Evolutionary conservation across 768 basidiomycete genomes (phyloP).

Genomic region (Leccinum subgranulosum): DNA sequence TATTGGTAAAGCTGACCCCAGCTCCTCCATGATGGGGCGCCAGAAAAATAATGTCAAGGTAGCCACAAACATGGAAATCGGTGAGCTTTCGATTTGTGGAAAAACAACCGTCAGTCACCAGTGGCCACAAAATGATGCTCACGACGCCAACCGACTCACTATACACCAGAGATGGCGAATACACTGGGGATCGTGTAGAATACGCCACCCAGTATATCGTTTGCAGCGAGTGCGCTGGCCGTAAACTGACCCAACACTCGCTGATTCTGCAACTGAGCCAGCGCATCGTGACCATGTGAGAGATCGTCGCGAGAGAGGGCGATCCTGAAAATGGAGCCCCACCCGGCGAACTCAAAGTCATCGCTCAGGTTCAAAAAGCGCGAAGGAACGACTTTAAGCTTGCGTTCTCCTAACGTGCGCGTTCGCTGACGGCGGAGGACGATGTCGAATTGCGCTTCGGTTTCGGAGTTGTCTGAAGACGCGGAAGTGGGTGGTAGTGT

Average conservation of each 20-base stretch:
- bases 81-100: constrained; percentile 44
- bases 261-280: constrained; percentile 31
- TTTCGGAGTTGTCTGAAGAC: constrained; percentile 22
- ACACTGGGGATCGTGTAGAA: constrained; percentile 71
- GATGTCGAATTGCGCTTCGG: constrained; percentile 49
- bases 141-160: constrained; percentile 39
- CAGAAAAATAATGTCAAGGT: constrained; percentile 63
- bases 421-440: constrained; percentile 59
- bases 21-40: constrained; percentile 73
- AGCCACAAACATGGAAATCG: constrained; percentile 64
- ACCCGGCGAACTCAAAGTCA: constrained; percentile 71
- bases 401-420: constrained; percentile 43
- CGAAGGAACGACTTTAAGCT: constrained; percentile 44
- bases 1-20: constrained; percentile 66
- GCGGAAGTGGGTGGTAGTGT: constrained; percentile 41
- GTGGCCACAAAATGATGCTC: background rate
- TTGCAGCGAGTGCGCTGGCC: constrained; percentile 64
- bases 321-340: constrained; percentile 54
- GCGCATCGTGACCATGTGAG: constrained; percentile 28
- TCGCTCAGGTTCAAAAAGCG: constrained; percentile 60
- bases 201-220: constrained; percentile 63
- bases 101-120: background rate
- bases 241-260: constrained; percentile 58
- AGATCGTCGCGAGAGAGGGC: constrained; percentile 45
- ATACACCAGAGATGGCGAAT: constrained; percentile 57